These are phyloP conservation scores for Pyrrhoderma noxium DNA, from an alignment of 1,284 basidiomycete genomes.

Conservation along the genomic window DNA sequence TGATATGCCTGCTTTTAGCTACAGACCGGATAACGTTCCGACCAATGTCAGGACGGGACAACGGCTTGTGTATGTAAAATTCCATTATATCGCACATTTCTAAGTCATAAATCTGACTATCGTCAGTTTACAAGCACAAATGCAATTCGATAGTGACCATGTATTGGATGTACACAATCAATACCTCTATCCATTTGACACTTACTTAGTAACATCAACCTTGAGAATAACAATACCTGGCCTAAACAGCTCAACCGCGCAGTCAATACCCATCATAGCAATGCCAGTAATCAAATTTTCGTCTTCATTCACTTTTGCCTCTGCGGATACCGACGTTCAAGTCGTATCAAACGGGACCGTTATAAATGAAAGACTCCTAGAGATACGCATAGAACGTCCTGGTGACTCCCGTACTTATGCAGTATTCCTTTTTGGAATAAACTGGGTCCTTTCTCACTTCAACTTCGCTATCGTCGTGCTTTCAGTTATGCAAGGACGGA, in stretches of 20 bases:
- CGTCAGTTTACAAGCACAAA: constrained; percentile 44
- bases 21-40: constrained; percentile 42
- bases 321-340: constrained; percentile 36
- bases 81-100: neutral
- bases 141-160: constrained; percentile 52
- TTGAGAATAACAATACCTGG: constrained; percentile 32
- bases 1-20: constrained; percentile 31
- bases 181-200: constrained; percentile 51
- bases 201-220: constrained; percentile 43
- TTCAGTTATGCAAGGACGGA: constrained; percentile 22
- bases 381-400: constrained; percentile 38
- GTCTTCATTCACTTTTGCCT: constrained; percentile 40
- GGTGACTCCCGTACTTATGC: constrained; percentile 38
- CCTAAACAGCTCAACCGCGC: constrained; percentile 15
- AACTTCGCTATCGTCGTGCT: constrained; percentile 39
- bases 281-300: constrained; percentile 39
- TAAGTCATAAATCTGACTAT: neutral
- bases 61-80: constrained; percentile 33
- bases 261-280: constrained; percentile 35
- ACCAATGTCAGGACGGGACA: constrained; percentile 32
- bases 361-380: constrained; percentile 36
- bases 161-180: constrained; percentile 50
- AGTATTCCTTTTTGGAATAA: constrained; percentile 40
- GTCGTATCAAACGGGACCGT: constrained; percentile 3
- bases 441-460: constrained; percentile 49